Percentiles rank a stretch among this genome's conserved stretches.
These are phyloP conservation scores for Dunaliella sp. DNA, from an alignment of 139 green algal genomes.

Conservation along the genomic window DNA sequence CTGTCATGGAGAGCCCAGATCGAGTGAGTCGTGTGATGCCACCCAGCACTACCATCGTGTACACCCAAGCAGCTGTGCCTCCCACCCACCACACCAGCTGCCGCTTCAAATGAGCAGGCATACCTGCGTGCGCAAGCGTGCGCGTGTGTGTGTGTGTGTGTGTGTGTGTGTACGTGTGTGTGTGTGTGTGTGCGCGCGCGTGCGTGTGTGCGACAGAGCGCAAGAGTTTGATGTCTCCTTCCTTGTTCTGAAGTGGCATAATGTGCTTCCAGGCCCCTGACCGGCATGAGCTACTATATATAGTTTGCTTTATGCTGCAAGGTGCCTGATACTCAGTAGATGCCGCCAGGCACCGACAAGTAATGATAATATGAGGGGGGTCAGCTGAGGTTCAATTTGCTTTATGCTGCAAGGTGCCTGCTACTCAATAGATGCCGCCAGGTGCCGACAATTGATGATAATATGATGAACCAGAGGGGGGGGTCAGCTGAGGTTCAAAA, in stretches of 20 bases:
- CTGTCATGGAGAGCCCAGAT: constrained; percentile 97
- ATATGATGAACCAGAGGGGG: too few species aligned
- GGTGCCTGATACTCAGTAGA: neutral
- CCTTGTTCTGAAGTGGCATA: too few species aligned
- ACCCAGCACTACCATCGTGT: constrained; percentile 93
- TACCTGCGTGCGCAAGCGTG: neutral
- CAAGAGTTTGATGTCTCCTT: neutral
- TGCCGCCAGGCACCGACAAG: too few species aligned
- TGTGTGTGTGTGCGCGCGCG: neutral
- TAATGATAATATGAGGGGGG: too few species aligned
- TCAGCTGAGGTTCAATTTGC: too few species aligned
- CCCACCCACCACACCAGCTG: constrained; percentile 81
- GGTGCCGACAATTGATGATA: too few species aligned
- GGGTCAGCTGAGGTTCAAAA: too few species aligned
- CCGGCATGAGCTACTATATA: neutral
- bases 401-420: too few species aligned
- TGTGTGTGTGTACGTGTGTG: neutral
- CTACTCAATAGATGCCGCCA: too few species aligned
- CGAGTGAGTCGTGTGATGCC: constrained; percentile 94
- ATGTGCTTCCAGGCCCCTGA: too few species aligned
- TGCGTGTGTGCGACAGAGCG: neutral
- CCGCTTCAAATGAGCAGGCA: constrained; percentile 3
- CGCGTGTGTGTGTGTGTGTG: neutral
- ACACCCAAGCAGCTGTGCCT: constrained; percentile 84
- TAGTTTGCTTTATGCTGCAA: neutral